These are phyloP conservation scores for Sindora glabra DNA, from an alignment of 306 rosid genomes.

Conservation along the genomic window DNA sequence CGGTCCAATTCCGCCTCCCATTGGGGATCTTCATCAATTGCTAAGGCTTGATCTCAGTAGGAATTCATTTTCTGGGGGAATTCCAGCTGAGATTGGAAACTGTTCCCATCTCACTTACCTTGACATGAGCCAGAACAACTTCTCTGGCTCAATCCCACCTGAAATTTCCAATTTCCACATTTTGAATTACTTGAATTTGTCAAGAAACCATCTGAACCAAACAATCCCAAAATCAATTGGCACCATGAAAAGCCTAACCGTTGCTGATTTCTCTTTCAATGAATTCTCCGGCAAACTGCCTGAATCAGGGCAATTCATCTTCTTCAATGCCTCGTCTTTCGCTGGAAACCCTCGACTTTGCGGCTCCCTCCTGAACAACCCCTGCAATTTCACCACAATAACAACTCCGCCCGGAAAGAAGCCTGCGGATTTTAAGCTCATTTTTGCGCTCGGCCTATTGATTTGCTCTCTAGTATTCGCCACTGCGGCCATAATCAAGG, in stretches of 20 bases:
- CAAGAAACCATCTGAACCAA: slow-evolving; percentile 64
- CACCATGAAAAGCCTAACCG: slow-evolving; percentile 72
- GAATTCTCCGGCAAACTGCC: slow-evolving; percentile 71
- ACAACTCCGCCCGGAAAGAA: slow-evolving; percentile 16
- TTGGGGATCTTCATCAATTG: slow-evolving; percentile 52
- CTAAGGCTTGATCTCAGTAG: slow-evolving; percentile 64
- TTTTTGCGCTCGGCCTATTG: slow-evolving; percentile 65
- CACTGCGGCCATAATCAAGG: slow-evolving; percentile 58
- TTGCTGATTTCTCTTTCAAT: slow-evolving; percentile 91
- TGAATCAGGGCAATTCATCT: slow-evolving; percentile 67
- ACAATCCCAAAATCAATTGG: slow-evolving; percentile 57
- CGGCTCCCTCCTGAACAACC: slow-evolving; percentile 58
- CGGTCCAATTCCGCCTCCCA: slow-evolving; percentile 67
- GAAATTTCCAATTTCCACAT: slow-evolving; percentile 51
- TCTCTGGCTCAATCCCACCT: slow-evolving; percentile 59
- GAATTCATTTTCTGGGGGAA: slow-evolving; percentile 48
- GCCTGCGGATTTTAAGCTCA: slow-evolving; percentile 46
- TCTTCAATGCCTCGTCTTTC: slow-evolving; percentile 70
- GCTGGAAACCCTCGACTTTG: slow-evolving; percentile 80
- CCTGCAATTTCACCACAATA: slow-evolving; percentile 54
- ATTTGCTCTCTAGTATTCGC: slow-evolving; percentile 58
- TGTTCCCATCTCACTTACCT: slow-evolving; percentile 62
- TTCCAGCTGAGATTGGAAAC: slow-evolving; percentile 52
- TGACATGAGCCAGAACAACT: slow-evolving; percentile 90
- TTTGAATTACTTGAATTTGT: slow-evolving; percentile 56